Evolutionary conservation across 768 basidiomycete species (phyloP), one percentile per base, ranked within the genome.

Genomic region (Podaxis carcinomalis): DNA sequence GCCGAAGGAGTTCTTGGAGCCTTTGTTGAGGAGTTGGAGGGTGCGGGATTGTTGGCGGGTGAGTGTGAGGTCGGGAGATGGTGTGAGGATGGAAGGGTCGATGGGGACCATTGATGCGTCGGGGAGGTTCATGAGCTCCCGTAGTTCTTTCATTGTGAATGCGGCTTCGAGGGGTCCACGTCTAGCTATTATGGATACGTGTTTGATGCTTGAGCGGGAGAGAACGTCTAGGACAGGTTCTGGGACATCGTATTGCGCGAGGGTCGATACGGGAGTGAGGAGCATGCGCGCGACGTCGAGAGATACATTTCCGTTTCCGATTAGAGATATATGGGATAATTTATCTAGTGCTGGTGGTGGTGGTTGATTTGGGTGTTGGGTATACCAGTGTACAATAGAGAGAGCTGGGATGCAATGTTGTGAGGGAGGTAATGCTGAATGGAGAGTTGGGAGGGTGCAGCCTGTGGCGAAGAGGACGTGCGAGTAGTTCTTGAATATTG

Each of bases 271-370:
- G 2, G 83, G 75, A 11, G 89, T 90, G 62, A 99, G 84, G 5
- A 98, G 83, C 69, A 98, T 93, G 4, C 95, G 84, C 1, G 95
- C 94, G 27, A 95, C 79, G 67, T 99, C 96, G 36, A 99, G 79
- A 6, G 95, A 89, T 59, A 99, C 95, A 66, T 98, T 98, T 10
- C 96, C 96, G 63, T 94, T 92, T 0, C 97, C 96, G 47, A 98
- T 88, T 57, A 99, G 75, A 1, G 92, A 85, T 28, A 95, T 86
- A 65, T 95, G 90, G 1, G 78, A 69, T 3, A 84, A 73, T 42
- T 80, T 80, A 32, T 91, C 83, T 1, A 94, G 80, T 0, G 86
- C 77, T 0, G 89, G 87, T 0, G 89, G 78, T 0, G 80, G 69
- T 0, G 83, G 79, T 9, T 78, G 76, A 7, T 86, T 86, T 1